phyloP scores from a whole-genome alignment of 2,329 filamentous ascomycete species.

The Daldinia eschscholtzii region DNA sequence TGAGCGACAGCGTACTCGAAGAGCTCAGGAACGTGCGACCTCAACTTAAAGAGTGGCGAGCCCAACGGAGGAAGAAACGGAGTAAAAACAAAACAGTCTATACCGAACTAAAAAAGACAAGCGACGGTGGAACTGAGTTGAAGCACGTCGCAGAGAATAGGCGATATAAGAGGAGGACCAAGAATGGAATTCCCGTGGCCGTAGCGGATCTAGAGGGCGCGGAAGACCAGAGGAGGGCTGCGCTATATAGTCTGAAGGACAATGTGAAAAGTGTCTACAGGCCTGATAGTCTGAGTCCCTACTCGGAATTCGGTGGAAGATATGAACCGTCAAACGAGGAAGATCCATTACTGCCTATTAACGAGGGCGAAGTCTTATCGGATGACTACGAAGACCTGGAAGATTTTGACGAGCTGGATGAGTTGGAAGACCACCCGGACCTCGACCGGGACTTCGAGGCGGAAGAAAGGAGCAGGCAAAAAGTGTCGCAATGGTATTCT shows the following conservation, averaged over 20 bases:
- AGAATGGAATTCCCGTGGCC: slow-evolving; percentile 48
- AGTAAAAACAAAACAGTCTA: slow-evolving; percentile 26
- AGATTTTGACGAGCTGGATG: slow-evolving; percentile 34
- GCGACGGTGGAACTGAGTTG: not conserved
- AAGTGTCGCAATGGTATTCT: slow-evolving; percentile 46
- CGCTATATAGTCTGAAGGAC: slow-evolving; percentile 21
- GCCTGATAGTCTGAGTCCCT: slow-evolving; percentile 45
- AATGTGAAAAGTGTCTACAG: slow-evolving; percentile 46
- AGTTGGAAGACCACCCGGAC: slow-evolving; percentile 21
- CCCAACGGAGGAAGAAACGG: slow-evolving; percentile 29
- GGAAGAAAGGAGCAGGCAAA: slow-evolving; percentile 40
- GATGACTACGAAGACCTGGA: slow-evolving; percentile 17
- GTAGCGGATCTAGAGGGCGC: slow-evolving; percentile 39
- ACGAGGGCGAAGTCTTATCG: slow-evolving; percentile 7
- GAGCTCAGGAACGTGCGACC: slow-evolving; percentile 41
- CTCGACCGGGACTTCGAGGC: slow-evolving; percentile 36
- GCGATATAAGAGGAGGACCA: slow-evolving; percentile 39
- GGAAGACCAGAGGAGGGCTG: slow-evolving; percentile 40
- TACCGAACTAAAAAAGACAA: slow-evolving; percentile 37
- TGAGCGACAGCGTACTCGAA: slow-evolving; percentile 42
- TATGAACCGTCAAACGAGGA: not conserved
- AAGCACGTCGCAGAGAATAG: slow-evolving; percentile 25
- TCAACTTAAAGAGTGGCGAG: slow-evolving; percentile 42
- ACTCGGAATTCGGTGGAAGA: slow-evolving; percentile 24
- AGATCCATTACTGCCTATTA: slow-evolving; percentile 18